phyloP scores from a whole-genome alignment of 441 rosid genomes.

The Euphorbia corollata region DNA sequence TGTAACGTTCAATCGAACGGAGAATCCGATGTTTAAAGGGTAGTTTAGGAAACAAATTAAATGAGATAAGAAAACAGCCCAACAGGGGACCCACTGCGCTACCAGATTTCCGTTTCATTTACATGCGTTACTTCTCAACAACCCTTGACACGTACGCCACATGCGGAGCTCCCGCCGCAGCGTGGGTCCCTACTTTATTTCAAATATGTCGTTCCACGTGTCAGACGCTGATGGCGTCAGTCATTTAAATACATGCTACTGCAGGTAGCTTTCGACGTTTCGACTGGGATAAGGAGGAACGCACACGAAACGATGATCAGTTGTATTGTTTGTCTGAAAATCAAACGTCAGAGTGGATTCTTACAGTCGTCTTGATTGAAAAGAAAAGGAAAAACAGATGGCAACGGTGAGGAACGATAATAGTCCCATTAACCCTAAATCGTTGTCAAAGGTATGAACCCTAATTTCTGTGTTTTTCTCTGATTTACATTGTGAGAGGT shows the following conservation, averaged over 20 bases:
- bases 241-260: neutral
- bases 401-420: slow-evolving; percentile 23
- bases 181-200: neutral
- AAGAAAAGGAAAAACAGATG: neutral
- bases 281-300: neutral
- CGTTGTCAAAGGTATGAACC: slow-evolving; percentile 24
- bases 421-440: slow-evolving; percentile 31
- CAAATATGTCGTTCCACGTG: neutral
- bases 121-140: neutral
- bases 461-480: neutral
- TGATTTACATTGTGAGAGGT: neutral
- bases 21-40: neutral
- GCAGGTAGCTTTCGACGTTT: neutral
- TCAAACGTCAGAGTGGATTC: slow-evolving; percentile 4
- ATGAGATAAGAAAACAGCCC: neutral
- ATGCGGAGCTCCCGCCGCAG: slow-evolving; percentile 5
- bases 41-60: neutral
- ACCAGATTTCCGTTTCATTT: neutral
- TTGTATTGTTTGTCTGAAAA: neutral
- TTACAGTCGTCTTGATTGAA: neutral
- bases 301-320: neutral
- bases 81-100: neutral
- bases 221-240: neutral
- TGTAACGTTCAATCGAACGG: neutral
- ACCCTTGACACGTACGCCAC: slow-evolving; percentile 8